Evolutionary conservation across 257 asterid genomes (phyloP).

Genomic region (Parsonsia alboflavescens): DNA sequence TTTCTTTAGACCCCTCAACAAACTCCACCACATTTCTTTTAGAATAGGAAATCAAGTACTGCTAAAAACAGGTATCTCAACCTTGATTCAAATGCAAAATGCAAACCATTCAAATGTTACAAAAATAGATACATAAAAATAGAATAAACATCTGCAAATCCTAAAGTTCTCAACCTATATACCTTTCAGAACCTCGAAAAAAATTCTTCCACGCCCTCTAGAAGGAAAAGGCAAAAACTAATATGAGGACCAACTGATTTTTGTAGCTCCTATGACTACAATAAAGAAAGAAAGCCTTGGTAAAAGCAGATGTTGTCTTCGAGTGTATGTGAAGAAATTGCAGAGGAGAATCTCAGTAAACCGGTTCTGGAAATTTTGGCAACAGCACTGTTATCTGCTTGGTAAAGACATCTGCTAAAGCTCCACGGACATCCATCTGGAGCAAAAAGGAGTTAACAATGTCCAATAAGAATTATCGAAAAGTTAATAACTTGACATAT

Average conservation of each 20-base stretch:
- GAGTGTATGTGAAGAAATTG: neutral
- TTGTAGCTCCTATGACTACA: constrained; percentile 7
- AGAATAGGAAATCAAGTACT: too few relatives aligned
- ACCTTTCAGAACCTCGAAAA: neutral
- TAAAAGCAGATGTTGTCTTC: neutral
- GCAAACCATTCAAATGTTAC: neutral
- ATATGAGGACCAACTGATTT: neutral
- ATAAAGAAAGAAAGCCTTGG: neutral
- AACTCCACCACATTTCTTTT: too few relatives aligned
- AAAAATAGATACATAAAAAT: neutral
- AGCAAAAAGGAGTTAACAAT: neutral
- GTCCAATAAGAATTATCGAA: constrained; percentile 3
- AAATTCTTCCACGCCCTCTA: neutral
- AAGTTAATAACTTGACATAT: neutral
- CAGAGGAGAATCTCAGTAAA: constrained; percentile 1
- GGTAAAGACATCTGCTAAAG: constrained; percentile 74
- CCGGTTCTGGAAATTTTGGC: constrained; percentile 26
- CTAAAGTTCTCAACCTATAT: neutral
- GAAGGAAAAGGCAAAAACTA: neutral
- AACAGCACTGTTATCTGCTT: constrained; percentile 61
- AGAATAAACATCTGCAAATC: neutral
- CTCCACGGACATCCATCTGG: constrained; percentile 95
- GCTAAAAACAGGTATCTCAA: neutral
- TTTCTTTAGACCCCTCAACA: too few relatives aligned
- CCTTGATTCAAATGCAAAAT: neutral